Conservation (phyloP, 1,284 basidiomycete genomes). For the Phellinidium pouzarii region DNA sequence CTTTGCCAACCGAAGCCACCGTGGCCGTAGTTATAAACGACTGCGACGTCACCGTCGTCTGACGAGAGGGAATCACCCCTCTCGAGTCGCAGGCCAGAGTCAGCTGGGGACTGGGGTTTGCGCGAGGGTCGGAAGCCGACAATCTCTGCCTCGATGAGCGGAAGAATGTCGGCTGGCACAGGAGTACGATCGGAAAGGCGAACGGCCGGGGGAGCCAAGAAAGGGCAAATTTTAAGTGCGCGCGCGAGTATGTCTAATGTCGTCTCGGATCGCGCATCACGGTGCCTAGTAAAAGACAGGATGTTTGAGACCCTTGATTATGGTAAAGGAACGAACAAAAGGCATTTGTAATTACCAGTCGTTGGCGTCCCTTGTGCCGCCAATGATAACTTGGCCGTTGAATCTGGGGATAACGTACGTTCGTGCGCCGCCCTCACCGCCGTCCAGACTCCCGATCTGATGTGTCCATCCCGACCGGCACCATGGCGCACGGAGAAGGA, state of each 20-base stretch:
- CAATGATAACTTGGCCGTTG: conserved; percentile 6
- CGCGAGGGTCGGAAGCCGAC: conserved; percentile 10
- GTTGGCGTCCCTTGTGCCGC: conserved; percentile 4
- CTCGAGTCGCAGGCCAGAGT: conserved; percentile 8
- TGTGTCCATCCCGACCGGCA: conserved; percentile 8
- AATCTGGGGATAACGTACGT: conserved; percentile 9
- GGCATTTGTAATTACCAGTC: background rate
- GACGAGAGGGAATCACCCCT: conserved; percentile 1
- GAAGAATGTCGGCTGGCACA: background rate
- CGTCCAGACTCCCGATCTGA: conserved; percentile 1
- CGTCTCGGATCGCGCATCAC: conserved; percentile 1
- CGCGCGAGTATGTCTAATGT: conserved; percentile 4
- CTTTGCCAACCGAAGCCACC: conserved; percentile 7
- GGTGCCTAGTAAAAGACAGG: background rate
- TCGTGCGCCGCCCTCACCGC: conserved; percentile 5
- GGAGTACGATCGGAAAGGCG: background rate
- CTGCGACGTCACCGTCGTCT: background rate
- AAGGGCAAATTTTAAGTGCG: conserved; percentile 3
- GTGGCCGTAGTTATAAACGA: conserved; percentile 8
- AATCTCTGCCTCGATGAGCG: conserved; percentile 2
- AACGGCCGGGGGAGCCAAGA: conserved; percentile 1
- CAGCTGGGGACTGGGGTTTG: background rate
- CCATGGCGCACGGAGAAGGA: conserved; percentile 12
- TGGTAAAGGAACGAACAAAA: background rate
- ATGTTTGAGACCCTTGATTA: background rate